Base-by-base conservation (phyloP, 371 early-diverging fungal genomes). In the Circinella umbellata region DNA sequence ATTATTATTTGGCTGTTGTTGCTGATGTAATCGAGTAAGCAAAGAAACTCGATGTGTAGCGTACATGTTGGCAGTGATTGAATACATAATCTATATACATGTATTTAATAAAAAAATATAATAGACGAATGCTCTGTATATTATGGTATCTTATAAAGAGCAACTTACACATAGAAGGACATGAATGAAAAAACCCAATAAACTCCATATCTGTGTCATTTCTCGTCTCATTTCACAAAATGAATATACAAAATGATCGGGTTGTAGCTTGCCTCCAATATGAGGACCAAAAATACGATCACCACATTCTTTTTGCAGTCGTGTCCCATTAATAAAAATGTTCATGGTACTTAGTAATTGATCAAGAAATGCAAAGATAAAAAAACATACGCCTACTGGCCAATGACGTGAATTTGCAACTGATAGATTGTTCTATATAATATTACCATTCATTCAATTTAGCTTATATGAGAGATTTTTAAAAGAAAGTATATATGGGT, bases 201-300 rank as follows among this genome's bases (percentile, higher is more conserved):
- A 15, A 49, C 65, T 49, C 27, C 48, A 64, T 36, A 64, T 64
- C 15, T 64, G 65, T 36, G 65, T 53, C 3, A 49, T 35, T 51
- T 64, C 65, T 34, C 65, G 65, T 37, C 48, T 64, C 36, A 64
- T 20, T 11, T 64, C 36, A 53, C 65, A 64, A 36, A 64, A 49
- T 1, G 10, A 15, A 49, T 48, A 48, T 27, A 38, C 35, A 64
- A 47, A 64, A 18, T 64, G 46, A 35, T 51, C 65, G 17, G 53
- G 14, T 0, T 51, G 65, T 3, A 64, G 7, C 5, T 14, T 53
- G 17, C 53, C 53, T 10, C 57, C 57, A 5, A 57, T 11, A 49
- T 53, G 65, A 14, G 46, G 65, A 11, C 37, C 36, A n/a, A 48
- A 17, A 35, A 64, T 20, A 15, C 37, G 37, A 37, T 64, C 48